A percentile compares a stretch with the other conserved stretches of the same genome.
phyloP scores from a whole-genome alignment of 2,329 filamentous ascomycete species.

The Sporothrix schenckii region DNA sequence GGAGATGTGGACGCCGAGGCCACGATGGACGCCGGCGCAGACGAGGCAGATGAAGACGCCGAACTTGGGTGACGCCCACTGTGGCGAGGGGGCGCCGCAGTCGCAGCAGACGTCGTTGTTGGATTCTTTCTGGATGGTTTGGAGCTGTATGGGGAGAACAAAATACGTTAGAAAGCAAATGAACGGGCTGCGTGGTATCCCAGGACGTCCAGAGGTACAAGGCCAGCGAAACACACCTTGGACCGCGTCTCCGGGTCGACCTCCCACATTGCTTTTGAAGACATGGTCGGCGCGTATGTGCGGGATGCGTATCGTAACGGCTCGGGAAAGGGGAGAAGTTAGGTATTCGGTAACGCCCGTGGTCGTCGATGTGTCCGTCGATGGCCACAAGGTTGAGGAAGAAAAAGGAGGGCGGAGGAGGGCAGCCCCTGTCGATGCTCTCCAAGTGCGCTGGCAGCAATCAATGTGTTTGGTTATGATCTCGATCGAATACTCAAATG shows the following conservation, averaged over 20 bases:
- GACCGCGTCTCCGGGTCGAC: constrained; percentile 95
- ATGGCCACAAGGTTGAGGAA: background rate
- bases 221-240: constrained; percentile 64
- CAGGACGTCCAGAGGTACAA: background rate
- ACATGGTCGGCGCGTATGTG: constrained; percentile 48
- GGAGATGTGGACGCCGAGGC: constrained; percentile 95
- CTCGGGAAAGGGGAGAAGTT: background rate
- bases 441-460: constrained; percentile 1
- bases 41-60: constrained; percentile 98
- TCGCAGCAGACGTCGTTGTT: constrained; percentile 92
- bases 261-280: constrained; percentile 90
- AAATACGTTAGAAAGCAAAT: background rate
- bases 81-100: constrained; percentile 90
- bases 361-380: constrained; percentile 12
- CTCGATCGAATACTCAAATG: background rate
- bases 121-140: constrained; percentile 85
- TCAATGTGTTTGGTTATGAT: background rate
- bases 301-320: background rate
- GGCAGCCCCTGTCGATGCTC: background rate
- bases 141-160: constrained; percentile 60
- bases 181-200: background rate
- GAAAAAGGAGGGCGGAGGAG: constrained; percentile 5
- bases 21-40: constrained; percentile 92
- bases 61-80: constrained; percentile 98
- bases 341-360: background rate